Conservation (phyloP, 306 rosid genomes). For the Acacia confusa region DNA sequence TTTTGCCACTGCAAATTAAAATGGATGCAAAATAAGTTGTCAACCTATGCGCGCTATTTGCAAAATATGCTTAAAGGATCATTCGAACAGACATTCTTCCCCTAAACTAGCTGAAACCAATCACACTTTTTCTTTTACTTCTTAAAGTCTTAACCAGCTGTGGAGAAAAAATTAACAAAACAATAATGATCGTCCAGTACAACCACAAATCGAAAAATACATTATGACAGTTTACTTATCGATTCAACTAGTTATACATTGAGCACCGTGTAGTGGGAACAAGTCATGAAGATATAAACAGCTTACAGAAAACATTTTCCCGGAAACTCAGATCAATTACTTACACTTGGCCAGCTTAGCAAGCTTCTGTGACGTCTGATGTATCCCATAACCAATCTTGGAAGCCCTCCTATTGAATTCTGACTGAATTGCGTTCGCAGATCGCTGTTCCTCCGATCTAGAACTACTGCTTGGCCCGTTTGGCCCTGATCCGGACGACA, state of each 20-base stretch:
- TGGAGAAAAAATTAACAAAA: neutral
- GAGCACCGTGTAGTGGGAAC: neutral
- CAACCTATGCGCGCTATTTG: neutral
- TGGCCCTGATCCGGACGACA: slow-evolving; percentile 43
- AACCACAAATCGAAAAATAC: neutral
- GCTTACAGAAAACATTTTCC: neutral
- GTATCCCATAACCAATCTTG: slow-evolving; percentile 86
- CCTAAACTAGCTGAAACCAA: neutral
- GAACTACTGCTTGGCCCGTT: slow-evolving; percentile 63
- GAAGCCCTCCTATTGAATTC: slow-evolving; percentile 91
- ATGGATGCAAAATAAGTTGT: neutral
- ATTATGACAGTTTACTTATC: neutral
- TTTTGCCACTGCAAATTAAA: slow-evolving; percentile 74
- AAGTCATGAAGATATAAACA: neutral
- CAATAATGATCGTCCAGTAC: neutral
- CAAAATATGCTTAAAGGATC: neutral
- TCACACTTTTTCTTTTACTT: neutral
- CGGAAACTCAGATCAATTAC: slow-evolving; percentile 23
- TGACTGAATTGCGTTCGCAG: slow-evolving; percentile 65
- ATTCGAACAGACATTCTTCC: neutral
- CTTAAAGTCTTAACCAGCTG: neutral
- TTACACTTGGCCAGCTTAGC: slow-evolving; percentile 84
- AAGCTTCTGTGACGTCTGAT: slow-evolving; percentile 94
- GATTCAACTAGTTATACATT: neutral
- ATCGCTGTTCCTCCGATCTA: slow-evolving; percentile 73